Base-by-base conservation (phyloP, 306 rosid species). In the Biancaea sappan region DNA sequence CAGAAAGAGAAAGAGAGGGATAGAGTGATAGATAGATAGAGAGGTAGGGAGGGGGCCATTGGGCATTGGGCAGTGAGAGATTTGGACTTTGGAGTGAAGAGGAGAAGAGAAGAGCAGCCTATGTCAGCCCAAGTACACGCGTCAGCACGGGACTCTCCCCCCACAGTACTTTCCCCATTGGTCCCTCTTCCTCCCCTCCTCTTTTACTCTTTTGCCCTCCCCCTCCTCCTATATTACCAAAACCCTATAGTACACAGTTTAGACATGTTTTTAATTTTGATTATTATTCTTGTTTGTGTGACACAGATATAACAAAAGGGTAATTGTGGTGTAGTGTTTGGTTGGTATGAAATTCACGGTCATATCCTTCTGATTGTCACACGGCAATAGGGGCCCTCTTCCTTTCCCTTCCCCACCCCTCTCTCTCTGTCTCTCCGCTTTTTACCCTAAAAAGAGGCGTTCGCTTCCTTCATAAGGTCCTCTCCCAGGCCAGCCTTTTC, bases 391-490 rank as follows among this genome's bases (percentile, higher is more conserved):
- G 29, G 28, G 43, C 81, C 37, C 60, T 8, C 58, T 47, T 63
- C 52, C 67, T 59, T 63, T 80, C 26, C 71, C 65, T 70, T 47
- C 72, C 72, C 73, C 54, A 46, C 62, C 81, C 26, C 71, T 64
- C 75, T 48, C 73, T 68, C 74, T 62, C 54, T 29, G 72, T 72
- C 77, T 73, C 77, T 24, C 66, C 62, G 11, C 28, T 66, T 76
- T 57, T 84, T 74, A 68, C 79, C 96, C 88, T 82, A 85, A 73
- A 87, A 86, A 75, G 86, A 31, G 71, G 67, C 78, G 6, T 77
- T 68, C 75, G 47, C 72, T 76, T 80, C 80, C 94, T 88, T 86
- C 94, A 72, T 87, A 89, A 82, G 76, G 44, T 74, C 82, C 79
- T 83, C 89, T 78, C 71, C 40, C 77, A 76, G 80, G 46, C 41